Percentiles rank a stretch among this genome's conserved stretches.
These are phyloP conservation scores for Pyronema omphalodes DNA, from an alignment of 495 filamentous ascomycete genomes.

Conservation along the genomic window DNA sequence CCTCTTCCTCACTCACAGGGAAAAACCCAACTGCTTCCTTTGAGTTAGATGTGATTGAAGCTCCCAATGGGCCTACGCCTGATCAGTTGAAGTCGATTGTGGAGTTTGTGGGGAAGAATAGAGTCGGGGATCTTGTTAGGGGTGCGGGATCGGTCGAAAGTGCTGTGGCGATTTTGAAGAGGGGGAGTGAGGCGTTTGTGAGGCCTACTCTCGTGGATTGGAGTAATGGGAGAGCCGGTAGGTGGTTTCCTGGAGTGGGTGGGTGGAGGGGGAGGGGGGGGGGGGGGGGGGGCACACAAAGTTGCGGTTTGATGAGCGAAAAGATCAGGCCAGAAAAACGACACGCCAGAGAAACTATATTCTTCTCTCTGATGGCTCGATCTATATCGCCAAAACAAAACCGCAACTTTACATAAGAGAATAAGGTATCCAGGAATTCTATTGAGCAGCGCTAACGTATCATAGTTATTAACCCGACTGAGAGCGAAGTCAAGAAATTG, in stretches of 20 bases:
- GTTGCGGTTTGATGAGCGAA: neutral
- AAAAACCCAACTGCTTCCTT: constrained; percentile 46
- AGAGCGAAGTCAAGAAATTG: constrained; percentile 13
- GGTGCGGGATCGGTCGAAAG: constrained; percentile 54
- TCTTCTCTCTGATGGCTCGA: no score
- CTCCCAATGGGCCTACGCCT: constrained; percentile 41
- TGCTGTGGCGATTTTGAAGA: constrained; percentile 54
- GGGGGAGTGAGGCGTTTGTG: constrained; percentile 36
- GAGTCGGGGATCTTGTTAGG: constrained; percentile 41
- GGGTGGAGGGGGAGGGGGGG: neutral
- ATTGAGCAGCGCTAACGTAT: neutral
- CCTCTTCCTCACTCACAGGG: constrained; percentile 31
- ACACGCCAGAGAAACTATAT: no score
- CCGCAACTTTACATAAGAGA: no score
- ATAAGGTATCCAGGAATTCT: no score
- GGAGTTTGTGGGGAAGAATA: constrained; percentile 51
- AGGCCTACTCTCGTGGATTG: constrained; percentile 81
- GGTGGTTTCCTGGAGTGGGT: neutral
- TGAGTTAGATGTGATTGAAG: constrained; percentile 70
- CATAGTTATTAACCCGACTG: constrained; percentile 12
- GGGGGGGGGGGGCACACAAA: neutral
- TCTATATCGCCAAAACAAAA: no score
- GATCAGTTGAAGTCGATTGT: constrained; percentile 78
- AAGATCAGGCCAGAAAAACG: no score
- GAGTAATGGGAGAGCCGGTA: constrained; percentile 61